These are phyloP conservation scores for Lupinus albus DNA, from an alignment of 306 rosid genomes.

Conservation along the genomic window DNA sequence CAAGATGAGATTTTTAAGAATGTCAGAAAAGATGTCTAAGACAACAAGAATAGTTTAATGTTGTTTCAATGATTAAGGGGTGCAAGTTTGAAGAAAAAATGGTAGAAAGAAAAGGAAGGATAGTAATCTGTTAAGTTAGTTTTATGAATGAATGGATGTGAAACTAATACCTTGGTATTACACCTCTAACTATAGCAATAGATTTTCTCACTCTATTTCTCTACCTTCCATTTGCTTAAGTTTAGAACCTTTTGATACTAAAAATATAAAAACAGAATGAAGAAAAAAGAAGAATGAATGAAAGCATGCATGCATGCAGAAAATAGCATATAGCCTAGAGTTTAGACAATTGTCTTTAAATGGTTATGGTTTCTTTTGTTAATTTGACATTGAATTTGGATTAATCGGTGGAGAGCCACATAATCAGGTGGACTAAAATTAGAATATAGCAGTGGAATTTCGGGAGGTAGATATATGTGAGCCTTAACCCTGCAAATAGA, in stretches of 20 bases:
- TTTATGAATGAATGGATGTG: slow-evolving; percentile 52
- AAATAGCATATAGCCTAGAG: slow-evolving; percentile 15
- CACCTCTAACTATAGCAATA: slow-evolving; percentile 37
- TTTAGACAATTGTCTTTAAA: slow-evolving; percentile 14
- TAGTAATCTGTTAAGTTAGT: slow-evolving; percentile 37
- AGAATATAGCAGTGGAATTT: too few species aligned
- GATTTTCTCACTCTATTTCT: slow-evolving; percentile 38
- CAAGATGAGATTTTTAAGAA: slow-evolving; percentile 36
- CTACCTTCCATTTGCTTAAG: slow-evolving; percentile 28
- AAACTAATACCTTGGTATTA: slow-evolving; percentile 14
- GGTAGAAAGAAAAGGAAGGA: not conserved
- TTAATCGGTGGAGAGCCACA: slow-evolving; percentile 39
- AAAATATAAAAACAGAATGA: slow-evolving; percentile 5
- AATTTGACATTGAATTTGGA: slow-evolving; percentile 27
- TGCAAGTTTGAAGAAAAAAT: not conserved
- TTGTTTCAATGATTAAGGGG: slow-evolving; percentile 34
- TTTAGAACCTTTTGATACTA: not conserved
- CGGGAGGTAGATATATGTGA: too few species aligned
- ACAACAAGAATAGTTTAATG: slow-evolving; percentile 2
- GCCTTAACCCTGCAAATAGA: too few species aligned
- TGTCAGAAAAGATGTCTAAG: slow-evolving; percentile 10
- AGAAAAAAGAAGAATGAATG: slow-evolving; percentile 25
- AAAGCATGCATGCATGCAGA: not conserved
- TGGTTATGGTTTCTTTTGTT: slow-evolving; percentile 24
- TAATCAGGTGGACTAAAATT: slow-evolving; percentile 39